These are phyloP conservation scores for Candida sakaeoensis DNA, from an alignment of 805 yeast genomes.

Conservation along the genomic window DNA sequence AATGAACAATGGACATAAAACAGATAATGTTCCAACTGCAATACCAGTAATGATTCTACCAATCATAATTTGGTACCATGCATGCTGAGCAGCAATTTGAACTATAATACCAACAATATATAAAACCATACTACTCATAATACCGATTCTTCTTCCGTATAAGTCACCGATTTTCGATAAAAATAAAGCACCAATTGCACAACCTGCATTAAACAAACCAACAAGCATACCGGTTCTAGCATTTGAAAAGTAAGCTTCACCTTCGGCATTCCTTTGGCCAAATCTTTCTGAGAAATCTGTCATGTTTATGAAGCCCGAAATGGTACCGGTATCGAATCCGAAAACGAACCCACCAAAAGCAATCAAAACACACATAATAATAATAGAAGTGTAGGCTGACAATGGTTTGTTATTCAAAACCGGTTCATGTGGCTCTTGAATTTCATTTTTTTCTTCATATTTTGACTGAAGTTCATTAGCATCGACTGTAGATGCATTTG, in stretches of 20 bases:
- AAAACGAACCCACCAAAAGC: slow-evolving; percentile 77
- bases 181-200: slow-evolving; percentile 67
- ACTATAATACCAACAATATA: slow-evolving; percentile 59
- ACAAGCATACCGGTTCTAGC: slow-evolving; percentile 51
- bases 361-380: slow-evolving; percentile 47
- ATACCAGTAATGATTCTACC: slow-evolving; percentile 69
- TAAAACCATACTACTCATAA: slow-evolving; percentile 49
- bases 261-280: slow-evolving; percentile 41
- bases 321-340: slow-evolving; percentile 78
- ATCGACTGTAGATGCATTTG: slow-evolving; percentile 7
- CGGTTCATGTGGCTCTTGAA: slow-evolving; percentile 1
- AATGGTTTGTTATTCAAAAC: slow-evolving; percentile 7
- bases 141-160: slow-evolving; percentile 57
- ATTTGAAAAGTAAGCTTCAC: slow-evolving; percentile 38
- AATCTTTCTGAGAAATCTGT: slow-evolving; percentile 49
- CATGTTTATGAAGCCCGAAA: slow-evolving; percentile 68
- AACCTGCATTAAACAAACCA: slow-evolving; percentile 60
- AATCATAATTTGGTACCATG: slow-evolving; percentile 62
- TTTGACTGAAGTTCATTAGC: slow-evolving; percentile 5
- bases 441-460: slow-evolving; percentile 6
- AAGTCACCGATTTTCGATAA: slow-evolving; percentile 55
- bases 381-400: slow-evolving; percentile 27
- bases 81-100: slow-evolving; percentile 51
- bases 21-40: slow-evolving; percentile 72
- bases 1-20: slow-evolving; percentile 63